phyloP scores from a whole-genome alignment of 1,284 basidiomycete genomes.

The Ustilago vetiveriae region DNA sequence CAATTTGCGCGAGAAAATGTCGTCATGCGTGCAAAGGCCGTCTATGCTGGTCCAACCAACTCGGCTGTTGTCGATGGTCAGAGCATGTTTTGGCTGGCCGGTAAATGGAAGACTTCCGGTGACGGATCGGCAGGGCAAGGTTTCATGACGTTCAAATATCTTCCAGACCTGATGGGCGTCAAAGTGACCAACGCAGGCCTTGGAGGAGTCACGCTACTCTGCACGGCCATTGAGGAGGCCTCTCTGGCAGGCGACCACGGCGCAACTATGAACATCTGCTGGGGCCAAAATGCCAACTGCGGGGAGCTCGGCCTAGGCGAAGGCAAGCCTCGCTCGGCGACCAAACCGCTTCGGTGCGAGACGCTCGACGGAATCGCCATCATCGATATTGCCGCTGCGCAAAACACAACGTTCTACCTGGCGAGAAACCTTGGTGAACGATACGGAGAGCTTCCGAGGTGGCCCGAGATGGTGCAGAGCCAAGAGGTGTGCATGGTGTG shows the following conservation, averaged over 20 bases:
- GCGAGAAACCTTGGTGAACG: slow-evolving; percentile 72
- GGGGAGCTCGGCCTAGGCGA: slow-evolving; percentile 84
- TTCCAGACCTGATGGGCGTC: slow-evolving; percentile 61
- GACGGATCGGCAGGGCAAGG: slow-evolving; percentile 74
- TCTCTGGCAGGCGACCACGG: slow-evolving; percentile 70
- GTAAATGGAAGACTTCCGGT: slow-evolving; percentile 87
- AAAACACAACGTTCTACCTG: slow-evolving; percentile 82
- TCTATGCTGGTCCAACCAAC: slow-evolving; percentile 83
- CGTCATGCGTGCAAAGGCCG: slow-evolving; percentile 73
- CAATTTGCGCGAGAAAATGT: slow-evolving; percentile 71
- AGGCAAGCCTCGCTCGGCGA: slow-evolving; percentile 83
- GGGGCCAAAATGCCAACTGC: slow-evolving; percentile 79
- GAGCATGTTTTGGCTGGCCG: slow-evolving; percentile 76
- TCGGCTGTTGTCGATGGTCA: slow-evolving; percentile 85
- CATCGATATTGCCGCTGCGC: slow-evolving; percentile 81
- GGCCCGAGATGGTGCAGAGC: slow-evolving; percentile 72
- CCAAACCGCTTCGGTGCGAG: slow-evolving; percentile 80
- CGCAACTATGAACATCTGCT: slow-evolving; percentile 80
- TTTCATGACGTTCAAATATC: slow-evolving; percentile 52
- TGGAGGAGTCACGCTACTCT: slow-evolving; percentile 91
- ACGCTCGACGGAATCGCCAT: slow-evolving; percentile 79
- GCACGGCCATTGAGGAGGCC: slow-evolving; percentile 74
- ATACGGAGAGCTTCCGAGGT: slow-evolving; percentile 61
- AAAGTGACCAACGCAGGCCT: slow-evolving; percentile 71
- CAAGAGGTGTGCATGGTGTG: slow-evolving; percentile 80